Percentiles rank a stretch among this genome's conserved stretches.
These are phyloP conservation scores for Colletotrichum musicola DNA, from an alignment of 2,329 filamentous ascomycete genomes.

Conservation along the genomic window DNA sequence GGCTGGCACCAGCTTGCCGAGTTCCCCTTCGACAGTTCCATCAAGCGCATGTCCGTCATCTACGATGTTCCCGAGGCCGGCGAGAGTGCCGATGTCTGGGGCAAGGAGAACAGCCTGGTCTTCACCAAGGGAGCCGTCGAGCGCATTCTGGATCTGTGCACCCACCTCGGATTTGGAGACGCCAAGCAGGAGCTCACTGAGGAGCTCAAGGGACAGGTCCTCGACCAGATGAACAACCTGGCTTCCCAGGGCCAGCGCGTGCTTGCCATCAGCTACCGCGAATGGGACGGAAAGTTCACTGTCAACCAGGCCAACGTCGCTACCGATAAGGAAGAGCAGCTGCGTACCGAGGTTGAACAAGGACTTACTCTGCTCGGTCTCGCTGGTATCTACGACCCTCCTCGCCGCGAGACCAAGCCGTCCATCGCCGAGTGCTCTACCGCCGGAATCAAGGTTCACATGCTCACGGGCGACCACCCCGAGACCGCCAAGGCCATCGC, in stretches of 20 bases:
- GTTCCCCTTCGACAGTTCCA: conserved; percentile 82
- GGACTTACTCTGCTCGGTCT: conserved; percentile 83
- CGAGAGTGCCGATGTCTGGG: conserved; percentile 53
- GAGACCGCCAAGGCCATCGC: conserved; percentile 85
- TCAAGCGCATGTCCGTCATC: conserved; percentile 85
- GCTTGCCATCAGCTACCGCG: conserved; percentile 76
- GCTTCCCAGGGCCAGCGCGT: conserved; percentile 79
- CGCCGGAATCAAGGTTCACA: conserved; percentile 84
- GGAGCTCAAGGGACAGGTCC: conserved; percentile 62
- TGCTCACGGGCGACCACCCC: conserved; percentile 87
- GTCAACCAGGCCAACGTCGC: conserved; percentile 48
- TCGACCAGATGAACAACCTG: conserved; percentile 68
- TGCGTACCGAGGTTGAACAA: conserved; percentile 74
- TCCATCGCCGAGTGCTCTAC: conserved; percentile 78
- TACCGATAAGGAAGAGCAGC: conserved; percentile 48
- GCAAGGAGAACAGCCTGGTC: conserved; percentile 62
- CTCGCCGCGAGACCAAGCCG: conserved; percentile 81
- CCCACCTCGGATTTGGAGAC: conserved; percentile 58
- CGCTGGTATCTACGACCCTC: conserved; percentile 88
- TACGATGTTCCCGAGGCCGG: conserved; percentile 64
- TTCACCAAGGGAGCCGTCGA: conserved; percentile 75
- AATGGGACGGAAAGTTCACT: conserved; percentile 64
- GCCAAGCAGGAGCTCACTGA: conserved; percentile 61
- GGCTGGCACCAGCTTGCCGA: conserved; percentile 77
- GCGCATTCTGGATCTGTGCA: conserved; percentile 69